phyloP scores from a whole-genome alignment of 352 stramenopile genomes.

The Pythium sukuiense region DNA sequence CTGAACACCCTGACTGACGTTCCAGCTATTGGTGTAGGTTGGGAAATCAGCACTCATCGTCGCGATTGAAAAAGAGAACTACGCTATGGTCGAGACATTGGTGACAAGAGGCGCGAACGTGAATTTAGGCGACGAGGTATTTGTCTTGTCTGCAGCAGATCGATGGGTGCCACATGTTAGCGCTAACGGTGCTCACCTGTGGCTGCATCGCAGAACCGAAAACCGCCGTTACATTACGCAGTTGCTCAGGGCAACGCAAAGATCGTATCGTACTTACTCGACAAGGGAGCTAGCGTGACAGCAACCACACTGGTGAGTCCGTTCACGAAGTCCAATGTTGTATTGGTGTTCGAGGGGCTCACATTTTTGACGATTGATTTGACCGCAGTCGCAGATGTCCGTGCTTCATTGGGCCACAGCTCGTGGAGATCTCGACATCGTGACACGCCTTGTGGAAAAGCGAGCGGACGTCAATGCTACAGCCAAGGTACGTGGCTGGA shows the following conservation, averaged over 20 bases:
- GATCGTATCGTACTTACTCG: not conserved
- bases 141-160: not conserved
- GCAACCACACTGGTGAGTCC: not conserved
- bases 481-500: not conserved
- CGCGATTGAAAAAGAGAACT: not conserved
- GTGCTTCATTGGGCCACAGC: not conserved
- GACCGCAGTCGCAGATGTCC: not conserved
- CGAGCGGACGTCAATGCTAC: not conserved
- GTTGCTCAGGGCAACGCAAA: not conserved
- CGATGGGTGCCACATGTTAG: too few species aligned
- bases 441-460: not conserved
- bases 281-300: not conserved
- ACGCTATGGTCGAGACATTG: not conserved
- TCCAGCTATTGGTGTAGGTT: not conserved
- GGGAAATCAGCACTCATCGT: not conserved
- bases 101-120: not conserved
- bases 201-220: not conserved
- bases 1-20: not conserved
- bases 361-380: not conserved
- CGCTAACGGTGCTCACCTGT: not conserved
- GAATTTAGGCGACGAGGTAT: conserved; percentile 7
- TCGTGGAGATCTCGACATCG: not conserved
- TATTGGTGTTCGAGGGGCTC: too few species aligned
- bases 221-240: conserved; percentile 1
- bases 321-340: too few species aligned